Base-by-base conservation (phyloP, 2,329 filamentous ascomycete genomes). In the Alternaria hordeiaustralica region DNA sequence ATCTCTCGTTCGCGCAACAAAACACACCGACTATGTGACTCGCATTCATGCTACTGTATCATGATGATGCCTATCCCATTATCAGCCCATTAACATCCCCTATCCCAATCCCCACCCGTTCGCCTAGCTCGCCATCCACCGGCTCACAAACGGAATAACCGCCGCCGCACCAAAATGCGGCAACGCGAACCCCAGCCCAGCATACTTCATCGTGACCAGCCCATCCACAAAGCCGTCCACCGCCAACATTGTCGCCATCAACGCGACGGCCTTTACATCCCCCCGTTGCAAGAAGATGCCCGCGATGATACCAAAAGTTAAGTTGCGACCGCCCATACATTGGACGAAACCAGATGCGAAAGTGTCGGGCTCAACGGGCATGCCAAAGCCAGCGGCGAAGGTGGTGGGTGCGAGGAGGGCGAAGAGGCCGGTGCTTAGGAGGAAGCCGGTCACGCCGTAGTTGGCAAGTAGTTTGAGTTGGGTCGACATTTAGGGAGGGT, bases 281-380 rank as follows among this genome's bases (percentile, higher is more conserved):
- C 64, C 30, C 11, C 53, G 25, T 30, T 50, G 33, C 6, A 69
- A 18, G 13, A 69, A 69, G 2, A 63, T 61, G 1, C 45, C 55
- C 2, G 59, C 56, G 46, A 67, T 69, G 18, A 69, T 63, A 9
- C 66, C 66, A 43, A 69, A 69, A 0, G 66, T 67, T 23, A 69
- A 30, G 4, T 69, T 69, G 18, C 66, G 66, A 6, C 66, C 66
- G 6, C 66, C 66, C 61, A 69, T 65, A 18, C 66, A 69, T 18
- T 69, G 66, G n/a, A 69, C 66, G 11, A 69, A 69, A 25, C 66
- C 66, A 4, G 66, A 55, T 12, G 66, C 64, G 51, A 65, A 63
- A n/a, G 66, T 61, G n/a, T 65, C 36, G 25, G 58, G 43, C 3
- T 57, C 12, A 9, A 69, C 25, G 28, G 66, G 66, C 66, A 69